Conservation (phyloP, 768 basidiomycete species). For the Symmetrospora coprosmae region DNA sequence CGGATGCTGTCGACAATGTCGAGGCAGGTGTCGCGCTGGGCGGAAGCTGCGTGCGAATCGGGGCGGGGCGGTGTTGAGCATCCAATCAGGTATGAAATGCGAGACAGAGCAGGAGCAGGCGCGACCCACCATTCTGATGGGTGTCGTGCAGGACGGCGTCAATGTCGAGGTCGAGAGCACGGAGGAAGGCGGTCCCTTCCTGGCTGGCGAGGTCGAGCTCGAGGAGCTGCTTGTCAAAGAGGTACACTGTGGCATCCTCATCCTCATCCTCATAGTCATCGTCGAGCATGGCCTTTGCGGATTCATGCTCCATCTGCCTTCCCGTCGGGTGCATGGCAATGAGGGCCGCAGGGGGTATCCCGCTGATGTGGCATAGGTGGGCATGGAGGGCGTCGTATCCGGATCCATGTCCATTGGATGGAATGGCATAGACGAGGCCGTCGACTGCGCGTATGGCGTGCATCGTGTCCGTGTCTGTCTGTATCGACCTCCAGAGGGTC, state of each 20-base stretch:
- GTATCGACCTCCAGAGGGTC: too few relatives aligned
- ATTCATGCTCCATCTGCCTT: neutral
- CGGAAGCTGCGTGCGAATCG: conserved; percentile 6
- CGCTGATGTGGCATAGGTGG: neutral
- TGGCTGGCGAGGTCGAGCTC: conserved; percentile 5
- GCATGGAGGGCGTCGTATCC: neutral
- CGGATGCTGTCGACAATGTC: conserved; percentile 5
- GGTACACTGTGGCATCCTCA: conserved; percentile 8
- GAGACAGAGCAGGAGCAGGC: neutral
- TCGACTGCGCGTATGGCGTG: conserved; percentile 7
- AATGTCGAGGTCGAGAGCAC: neutral
- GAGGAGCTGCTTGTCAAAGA: conserved; percentile 6
- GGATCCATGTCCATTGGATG: too few relatives aligned
- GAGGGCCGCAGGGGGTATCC: conserved; percentile 4
- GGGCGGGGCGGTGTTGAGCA: too few relatives aligned
- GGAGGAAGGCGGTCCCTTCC: neutral
- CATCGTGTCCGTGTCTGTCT: too few relatives aligned
- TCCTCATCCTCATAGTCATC: neutral
- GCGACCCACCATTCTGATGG: neutral
- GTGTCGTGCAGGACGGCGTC: neutral
- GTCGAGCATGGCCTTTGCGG: neutral
- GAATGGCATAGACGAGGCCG: conserved; percentile 6
- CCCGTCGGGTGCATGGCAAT: conserved; percentile 20
- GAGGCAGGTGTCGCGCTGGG: neutral
- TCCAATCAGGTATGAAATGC: neutral